Base-by-base conservation (phyloP, 495 filamentous ascomycete genomes). In the Lichenothelia convexa region DNA sequence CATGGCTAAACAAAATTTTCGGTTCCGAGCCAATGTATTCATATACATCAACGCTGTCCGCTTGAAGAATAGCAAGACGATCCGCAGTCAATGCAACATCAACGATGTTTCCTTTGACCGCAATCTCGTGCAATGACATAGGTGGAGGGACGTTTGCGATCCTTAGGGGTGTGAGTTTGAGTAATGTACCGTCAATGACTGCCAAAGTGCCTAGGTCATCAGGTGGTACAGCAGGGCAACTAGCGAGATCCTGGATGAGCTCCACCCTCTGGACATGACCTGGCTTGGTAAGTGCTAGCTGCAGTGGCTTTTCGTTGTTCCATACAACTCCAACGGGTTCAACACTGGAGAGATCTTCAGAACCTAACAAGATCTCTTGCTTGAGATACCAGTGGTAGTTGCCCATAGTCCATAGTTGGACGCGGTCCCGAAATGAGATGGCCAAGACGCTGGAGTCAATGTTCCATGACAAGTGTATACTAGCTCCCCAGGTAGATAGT, bases 351-450 rank as follows among this genome's bases (percentile, higher is more conserved):
- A 31, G 21, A n/a, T 12, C 23, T 12, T 6, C 22, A 20, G 13
- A 12, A 1, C 12, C 7, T 9, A 54, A 32, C 3, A 18, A 30
- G 15, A 61, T 62, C 49, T 97, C 89, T 57, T 93, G 87, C 57
- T 95, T 97, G n/a, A 95, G 60, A 50, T 95, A 95, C 65, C 85
- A 95, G 48, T 97, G 80, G 48, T 97, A 97, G 51, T 97, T 97
- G 6, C 85, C 80, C 63, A 78, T 89, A 2, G 81, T 91, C 86
- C 89, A 97, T n/a, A 95, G 60, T 46, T 97, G 89, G 12, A 87
- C 60, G 27, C 75, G 66, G 43, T 92, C 73, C 29, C 61, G 59
- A 48, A 85, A 71, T 16, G 65, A 65, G 7, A 94, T 75, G 3
- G 89, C 89, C 17, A 97, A 67, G 11, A 93, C 81, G 3, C 78